Base-by-base conservation (phyloP, 1,284 basidiomycete species). In the Ustilago trichophora region DNA sequence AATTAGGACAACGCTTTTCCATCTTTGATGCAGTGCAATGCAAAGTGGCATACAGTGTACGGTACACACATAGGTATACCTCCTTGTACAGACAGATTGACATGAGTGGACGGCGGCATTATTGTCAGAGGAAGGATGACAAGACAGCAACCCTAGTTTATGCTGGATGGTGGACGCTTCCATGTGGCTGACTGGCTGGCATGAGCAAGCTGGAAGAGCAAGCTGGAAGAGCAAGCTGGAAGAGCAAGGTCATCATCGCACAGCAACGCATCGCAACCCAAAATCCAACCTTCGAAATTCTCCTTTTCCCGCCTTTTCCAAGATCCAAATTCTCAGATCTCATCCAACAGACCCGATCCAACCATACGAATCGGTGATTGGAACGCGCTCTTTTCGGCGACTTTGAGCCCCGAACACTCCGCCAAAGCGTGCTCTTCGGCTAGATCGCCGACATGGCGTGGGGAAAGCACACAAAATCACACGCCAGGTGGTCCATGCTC, bases 401-500 rank as follows among this genome's bases (percentile, higher is more conserved):
- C 29, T 33, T 44, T 33, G 42, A 19, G 10, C 27, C 18, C 41
- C 41, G 41, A 43, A 16, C 15, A 13, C 25, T 6, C 15, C 19
- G 26, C n/a, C n/a, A n/a, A n/a, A n/a, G n/a, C n/a, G n/a, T n/a
- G n/a, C n/a, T n/a, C n/a, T 21, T 29, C n/a, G 24, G 40, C 26
- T 18, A 26, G 36, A 42, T 19, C 40, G 27, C 26, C 25, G 40
- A n/a, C n/a, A n/a, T n/a, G n/a, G n/a, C n/a, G n/a, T n/a, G n/a
- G n/a, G n/a, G n/a, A n/a, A n/a, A n/a, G n/a, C n/a, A n/a, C n/a
- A n/a, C n/a, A n/a, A n/a, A n/a, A n/a, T n/a, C n/a, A n/a, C n/a
- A n/a, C n/a, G n/a, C n/a, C n/a, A 42, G 16, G 27, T 42, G 42
- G 42, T 33, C 31, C 42, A 24, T 44, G 42, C 42, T n/a, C 27